Conservation (phyloP, 306 rosid species). For the Fagus sylvatica region DNA sequence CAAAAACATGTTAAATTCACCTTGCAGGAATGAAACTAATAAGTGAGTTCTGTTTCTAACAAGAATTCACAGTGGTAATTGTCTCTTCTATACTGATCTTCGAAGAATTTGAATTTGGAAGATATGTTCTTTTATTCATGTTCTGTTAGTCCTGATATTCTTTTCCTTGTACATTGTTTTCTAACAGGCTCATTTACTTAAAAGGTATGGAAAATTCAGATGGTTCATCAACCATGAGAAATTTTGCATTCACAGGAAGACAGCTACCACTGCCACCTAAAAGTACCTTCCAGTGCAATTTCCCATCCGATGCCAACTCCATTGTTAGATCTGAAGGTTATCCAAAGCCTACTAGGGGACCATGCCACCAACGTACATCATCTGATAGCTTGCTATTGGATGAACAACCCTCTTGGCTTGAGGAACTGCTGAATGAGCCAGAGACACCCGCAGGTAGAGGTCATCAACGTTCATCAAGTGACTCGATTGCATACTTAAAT, state of each 20-base stretch:
- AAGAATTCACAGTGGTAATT: too few species aligned
- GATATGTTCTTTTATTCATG: too few species aligned
- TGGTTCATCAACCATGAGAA: conserved; percentile 16
- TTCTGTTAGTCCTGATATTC: background rate
- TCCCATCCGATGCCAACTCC: conserved; percentile 9
- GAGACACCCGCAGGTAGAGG: conserved; percentile 24
- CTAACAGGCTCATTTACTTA: background rate
- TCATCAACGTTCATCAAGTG: conserved; percentile 39
- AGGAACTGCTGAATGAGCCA: conserved; percentile 40
- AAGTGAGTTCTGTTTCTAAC: background rate
- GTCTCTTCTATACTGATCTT: too few species aligned
- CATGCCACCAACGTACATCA: conserved; percentile 25
- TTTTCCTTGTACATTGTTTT: background rate
- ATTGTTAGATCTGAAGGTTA: background rate
- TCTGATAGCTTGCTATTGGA: conserved; percentile 29
- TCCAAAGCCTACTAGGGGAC: conserved; percentile 6
- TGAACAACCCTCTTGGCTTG: conserved; percentile 41
- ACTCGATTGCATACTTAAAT: conserved; percentile 23
- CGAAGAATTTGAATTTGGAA: too few species aligned
- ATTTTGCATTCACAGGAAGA: conserved; percentile 23
- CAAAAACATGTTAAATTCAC: too few species aligned
- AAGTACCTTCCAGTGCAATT: conserved; percentile 5
- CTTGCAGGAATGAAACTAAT: background rate
- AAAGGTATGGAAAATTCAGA: conserved; percentile 31
- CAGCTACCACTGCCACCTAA: conserved; percentile 29